These are phyloP conservation scores for Ilyonectria sp. DNA, from an alignment of 2,329 filamentous ascomycete genomes.

Conservation along the genomic window DNA sequence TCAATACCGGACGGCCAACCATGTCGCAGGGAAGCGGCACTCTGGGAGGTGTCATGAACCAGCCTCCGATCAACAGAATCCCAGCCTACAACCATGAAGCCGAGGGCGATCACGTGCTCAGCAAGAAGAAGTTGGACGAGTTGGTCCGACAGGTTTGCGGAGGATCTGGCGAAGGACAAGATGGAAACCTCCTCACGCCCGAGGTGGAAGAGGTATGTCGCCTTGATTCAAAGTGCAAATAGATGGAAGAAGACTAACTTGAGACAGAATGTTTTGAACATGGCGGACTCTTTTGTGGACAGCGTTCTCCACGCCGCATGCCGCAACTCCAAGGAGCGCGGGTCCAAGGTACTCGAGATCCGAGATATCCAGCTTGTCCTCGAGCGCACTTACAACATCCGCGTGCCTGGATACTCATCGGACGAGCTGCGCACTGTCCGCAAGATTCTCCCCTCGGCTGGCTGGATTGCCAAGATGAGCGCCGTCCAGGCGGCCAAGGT, in stretches of 20 bases:
- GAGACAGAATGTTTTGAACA: constrained; percentile 83
- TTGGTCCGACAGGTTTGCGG: constrained; percentile 95
- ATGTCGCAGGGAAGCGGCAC: constrained; percentile 83
- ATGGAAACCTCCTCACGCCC: constrained; percentile 84
- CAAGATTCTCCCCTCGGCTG: constrained; percentile 89
- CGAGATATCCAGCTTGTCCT: constrained; percentile 88
- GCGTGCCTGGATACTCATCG: constrained; percentile 92
- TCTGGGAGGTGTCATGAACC: constrained; percentile 86
- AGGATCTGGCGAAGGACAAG: constrained; percentile 78
- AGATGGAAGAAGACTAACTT: constrained; percentile 36
- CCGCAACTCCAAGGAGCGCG: constrained; percentile 92
- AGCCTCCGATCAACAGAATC: constrained; percentile 86
- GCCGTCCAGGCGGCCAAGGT: constrained; percentile 96
- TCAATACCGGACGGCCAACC: constrained; percentile 82
- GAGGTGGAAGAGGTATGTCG: constrained; percentile 92
- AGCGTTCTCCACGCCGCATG: constrained; percentile 90
- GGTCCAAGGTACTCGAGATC: constrained; percentile 90
- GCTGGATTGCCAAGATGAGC: constrained; percentile 97
- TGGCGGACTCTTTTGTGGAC: constrained; percentile 96
- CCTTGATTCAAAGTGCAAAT: neutral
- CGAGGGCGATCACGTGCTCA: constrained; percentile 93
- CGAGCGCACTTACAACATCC: constrained; percentile 90
- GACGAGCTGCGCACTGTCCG: constrained; percentile 95
- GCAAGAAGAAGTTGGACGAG: constrained; percentile 97
- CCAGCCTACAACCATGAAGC: constrained; percentile 90